Conservation (phyloP, 2,329 filamentous ascomycete genomes). For the Penicillium olsonii region DNA sequence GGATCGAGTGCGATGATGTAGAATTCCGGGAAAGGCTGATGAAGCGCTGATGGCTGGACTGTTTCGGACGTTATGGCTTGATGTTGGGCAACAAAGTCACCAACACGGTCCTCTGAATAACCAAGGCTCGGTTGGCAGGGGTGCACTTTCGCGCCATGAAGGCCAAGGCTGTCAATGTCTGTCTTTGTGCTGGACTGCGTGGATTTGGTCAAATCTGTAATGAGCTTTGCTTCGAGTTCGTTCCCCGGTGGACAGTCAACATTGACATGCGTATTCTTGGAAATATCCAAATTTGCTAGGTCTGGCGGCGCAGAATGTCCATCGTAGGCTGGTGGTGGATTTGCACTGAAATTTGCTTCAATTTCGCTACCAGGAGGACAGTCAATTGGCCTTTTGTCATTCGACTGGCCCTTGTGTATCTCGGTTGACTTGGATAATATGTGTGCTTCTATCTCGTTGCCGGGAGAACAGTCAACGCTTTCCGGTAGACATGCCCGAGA, state of each 20-base stretch:
- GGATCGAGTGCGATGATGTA: constrained; percentile 43
- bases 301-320: background rate
- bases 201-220: constrained; percentile 3
- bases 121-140: background rate
- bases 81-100: constrained; percentile 11
- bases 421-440: constrained; percentile 3
- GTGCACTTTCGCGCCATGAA: background rate
- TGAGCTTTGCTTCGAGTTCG: constrained; percentile 13
- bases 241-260: constrained; percentile 14
- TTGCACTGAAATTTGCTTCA: constrained; percentile 10
- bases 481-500: background rate
- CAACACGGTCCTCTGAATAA: constrained; percentile 9
- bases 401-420: background rate
- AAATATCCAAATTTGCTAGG: background rate
- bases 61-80: too few species aligned
- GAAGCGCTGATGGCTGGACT: constrained; percentile 5
- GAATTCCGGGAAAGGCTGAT: constrained; percentile 18
- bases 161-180: constrained; percentile 1
- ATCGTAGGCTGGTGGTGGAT: background rate
- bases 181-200: constrained; percentile 1
- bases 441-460: constrained; percentile 14
- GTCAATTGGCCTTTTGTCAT: constrained; percentile 4
- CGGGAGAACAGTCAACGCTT: constrained; percentile 7
- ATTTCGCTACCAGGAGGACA: constrained; percentile 20
- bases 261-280: background rate